Percentiles rank a stretch among this genome's conserved stretches.
Evolutionary conservation across 495 filamentous ascomycete species (phyloP).

Genomic region (Pyrenula aspistea): DNA sequence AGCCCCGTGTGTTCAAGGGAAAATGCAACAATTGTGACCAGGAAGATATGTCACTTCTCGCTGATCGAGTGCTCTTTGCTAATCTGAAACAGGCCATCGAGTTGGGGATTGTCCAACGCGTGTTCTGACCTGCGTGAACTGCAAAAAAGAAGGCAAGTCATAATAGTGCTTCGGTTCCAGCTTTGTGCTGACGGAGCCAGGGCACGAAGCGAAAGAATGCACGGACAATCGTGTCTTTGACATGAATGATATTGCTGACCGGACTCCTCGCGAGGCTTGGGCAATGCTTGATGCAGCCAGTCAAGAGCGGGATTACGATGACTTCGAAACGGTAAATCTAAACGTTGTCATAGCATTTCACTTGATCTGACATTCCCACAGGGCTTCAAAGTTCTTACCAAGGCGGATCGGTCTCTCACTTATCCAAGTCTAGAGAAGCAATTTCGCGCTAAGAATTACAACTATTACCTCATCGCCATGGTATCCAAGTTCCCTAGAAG

Average conservation of each 20-base stretch:
- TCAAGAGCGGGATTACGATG: slow-evolving; percentile 53
- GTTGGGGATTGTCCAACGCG: slow-evolving; percentile 61
- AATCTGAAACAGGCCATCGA: slow-evolving; percentile 34
- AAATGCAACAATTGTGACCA: slow-evolving; percentile 62
- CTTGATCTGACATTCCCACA: slow-evolving; percentile 15
- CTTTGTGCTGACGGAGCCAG: slow-evolving; percentile 22
- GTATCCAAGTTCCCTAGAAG: slow-evolving; percentile 17
- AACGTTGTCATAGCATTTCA: background rate
- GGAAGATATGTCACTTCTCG: slow-evolving; percentile 24
- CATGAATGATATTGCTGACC: slow-evolving; percentile 42
- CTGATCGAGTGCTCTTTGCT: background rate
- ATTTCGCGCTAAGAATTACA: slow-evolving; percentile 52
- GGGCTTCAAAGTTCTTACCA: slow-evolving; percentile 60
- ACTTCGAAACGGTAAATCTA: slow-evolving; percentile 51
- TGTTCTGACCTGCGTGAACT: slow-evolving; percentile 60
- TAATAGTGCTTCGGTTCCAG: slow-evolving; percentile 1
- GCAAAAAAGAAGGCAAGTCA: slow-evolving; percentile 52
- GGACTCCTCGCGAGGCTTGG: slow-evolving; percentile 60
- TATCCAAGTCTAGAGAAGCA: slow-evolving; percentile 62
- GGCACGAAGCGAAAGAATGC: slow-evolving; percentile 57
- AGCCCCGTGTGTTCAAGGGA: slow-evolving; percentile 53
- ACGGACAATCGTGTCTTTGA: slow-evolving; percentile 58
- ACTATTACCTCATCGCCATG: slow-evolving; percentile 63
- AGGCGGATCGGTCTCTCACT: slow-evolving; percentile 52
- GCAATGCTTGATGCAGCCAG: slow-evolving; percentile 48